Percentiles rank a stretch among this genome's conserved stretches.
Conservation (phyloP, 2,329 filamentous ascomycete species). For the Dryadomyces sulphureus region DNA sequence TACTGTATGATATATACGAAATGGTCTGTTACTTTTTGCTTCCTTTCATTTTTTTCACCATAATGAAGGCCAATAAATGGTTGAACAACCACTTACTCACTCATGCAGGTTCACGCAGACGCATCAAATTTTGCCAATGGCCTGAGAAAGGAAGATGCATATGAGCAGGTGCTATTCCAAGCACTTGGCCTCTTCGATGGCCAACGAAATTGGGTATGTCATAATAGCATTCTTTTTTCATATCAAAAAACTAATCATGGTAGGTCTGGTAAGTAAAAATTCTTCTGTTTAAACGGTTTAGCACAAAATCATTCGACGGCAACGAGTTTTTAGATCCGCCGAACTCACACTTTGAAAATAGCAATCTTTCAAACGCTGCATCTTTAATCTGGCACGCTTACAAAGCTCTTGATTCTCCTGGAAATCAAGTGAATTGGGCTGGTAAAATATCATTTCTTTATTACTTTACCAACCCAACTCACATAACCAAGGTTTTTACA, state of each 20-base stretch:
- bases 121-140: conserved; percentile 56
- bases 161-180: conserved; percentile 58
- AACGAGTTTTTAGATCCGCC: neutral
- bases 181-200: conserved; percentile 54
- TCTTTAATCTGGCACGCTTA: conserved; percentile 69
- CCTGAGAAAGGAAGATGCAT: conserved; percentile 57
- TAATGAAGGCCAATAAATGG: neutral
- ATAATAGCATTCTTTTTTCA: neutral
- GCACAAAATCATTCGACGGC: neutral
- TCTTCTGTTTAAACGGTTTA: neutral
- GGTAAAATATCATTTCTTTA: conserved; percentile 23
- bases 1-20: neutral
- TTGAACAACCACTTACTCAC: neutral
- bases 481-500: conserved; percentile 50
- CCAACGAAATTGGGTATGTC: conserved; percentile 64
- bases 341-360: conserved; percentile 16
- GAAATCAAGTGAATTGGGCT: conserved; percentile 61
- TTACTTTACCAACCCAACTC: neutral
- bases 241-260: neutral
- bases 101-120: conserved; percentile 60
- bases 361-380: conserved; percentile 63
- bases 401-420: conserved; percentile 54
- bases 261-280: neutral
- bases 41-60: too few species aligned
- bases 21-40: neutral